Conservation (phyloP, 2,329 filamentous ascomycete species). For the Knufia fluminis region DNA sequence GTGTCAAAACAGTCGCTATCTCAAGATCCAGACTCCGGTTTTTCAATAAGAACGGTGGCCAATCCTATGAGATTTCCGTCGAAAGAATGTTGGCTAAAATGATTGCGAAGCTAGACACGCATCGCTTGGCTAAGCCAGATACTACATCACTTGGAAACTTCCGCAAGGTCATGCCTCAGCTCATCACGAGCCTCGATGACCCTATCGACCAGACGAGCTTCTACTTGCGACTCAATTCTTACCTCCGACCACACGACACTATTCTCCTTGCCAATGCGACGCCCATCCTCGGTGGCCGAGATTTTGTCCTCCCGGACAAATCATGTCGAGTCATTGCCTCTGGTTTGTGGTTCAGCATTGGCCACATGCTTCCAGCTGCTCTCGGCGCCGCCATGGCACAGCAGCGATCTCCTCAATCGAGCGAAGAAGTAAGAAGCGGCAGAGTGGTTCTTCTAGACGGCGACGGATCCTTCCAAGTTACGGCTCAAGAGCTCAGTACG, state of each 20-base stretch:
- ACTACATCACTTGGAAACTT: slow-evolving; percentile 12
- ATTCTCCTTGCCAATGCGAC: slow-evolving; percentile 83
- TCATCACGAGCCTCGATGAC: slow-evolving; percentile 15
- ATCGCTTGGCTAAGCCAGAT: background rate
- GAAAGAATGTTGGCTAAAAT: slow-evolving; percentile 55
- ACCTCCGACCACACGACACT: slow-evolving; percentile 63
- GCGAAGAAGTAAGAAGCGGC: slow-evolving; percentile 24
- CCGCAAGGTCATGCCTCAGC: slow-evolving; percentile 10
- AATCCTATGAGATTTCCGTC: no score
- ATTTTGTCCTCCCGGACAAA: slow-evolving; percentile 75
- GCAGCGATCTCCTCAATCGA: slow-evolving; percentile 1
- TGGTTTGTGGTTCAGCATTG: slow-evolving; percentile 62
- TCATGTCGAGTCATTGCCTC: slow-evolving; percentile 56
- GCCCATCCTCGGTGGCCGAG: slow-evolving; percentile 79
- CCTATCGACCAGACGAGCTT: slow-evolving; percentile 47
- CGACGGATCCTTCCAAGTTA: slow-evolving; percentile 79
- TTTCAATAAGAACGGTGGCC: no score
- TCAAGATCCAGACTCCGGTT: no score
- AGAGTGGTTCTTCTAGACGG: slow-evolving; percentile 80
- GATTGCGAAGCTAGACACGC: slow-evolving; percentile 40
- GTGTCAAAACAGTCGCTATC: slow-evolving; percentile 70
- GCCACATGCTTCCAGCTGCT: slow-evolving; percentile 53
- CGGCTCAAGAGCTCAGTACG: slow-evolving; percentile 67
- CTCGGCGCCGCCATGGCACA: slow-evolving; percentile 63
- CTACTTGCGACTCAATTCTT: slow-evolving; percentile 68